These are phyloP conservation scores for Protea cynaroides DNA, from an alignment of 164 flowering plant genomes.

Conservation along the genomic window DNA sequence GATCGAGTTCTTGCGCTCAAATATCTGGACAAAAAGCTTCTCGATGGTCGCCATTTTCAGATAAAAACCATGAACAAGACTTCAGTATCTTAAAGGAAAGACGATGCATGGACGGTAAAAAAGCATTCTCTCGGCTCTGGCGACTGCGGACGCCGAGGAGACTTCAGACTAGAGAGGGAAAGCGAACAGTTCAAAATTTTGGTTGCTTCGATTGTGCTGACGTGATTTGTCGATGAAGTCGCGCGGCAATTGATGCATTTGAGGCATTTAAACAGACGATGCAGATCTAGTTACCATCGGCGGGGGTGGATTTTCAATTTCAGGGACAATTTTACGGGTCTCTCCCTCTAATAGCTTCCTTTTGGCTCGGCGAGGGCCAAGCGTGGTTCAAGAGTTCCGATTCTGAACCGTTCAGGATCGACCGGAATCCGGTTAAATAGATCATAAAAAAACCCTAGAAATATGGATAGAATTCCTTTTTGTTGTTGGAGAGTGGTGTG, in stretches of 20 bases:
- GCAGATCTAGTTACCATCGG: background rate
- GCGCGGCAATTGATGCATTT: background rate
- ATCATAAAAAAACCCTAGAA: too few species aligned
- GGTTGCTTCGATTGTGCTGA: background rate
- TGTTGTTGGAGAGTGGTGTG: too few species aligned
- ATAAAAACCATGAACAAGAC: background rate
- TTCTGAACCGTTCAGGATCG: too few species aligned
- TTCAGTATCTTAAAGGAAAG: constrained; percentile 7
- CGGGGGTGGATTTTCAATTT: background rate
- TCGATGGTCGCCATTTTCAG: constrained; percentile 53
- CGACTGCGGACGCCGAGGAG: background rate
- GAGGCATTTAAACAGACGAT: background rate
- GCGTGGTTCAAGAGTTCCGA: too few species aligned
- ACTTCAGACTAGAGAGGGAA: background rate
- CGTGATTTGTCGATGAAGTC: background rate
- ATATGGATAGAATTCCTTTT: too few species aligned
- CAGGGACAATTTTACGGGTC: too few species aligned
- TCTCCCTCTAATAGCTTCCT: too few species aligned
- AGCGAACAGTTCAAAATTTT: background rate
- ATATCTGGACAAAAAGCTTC: constrained; percentile 65
- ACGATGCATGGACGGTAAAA: background rate
- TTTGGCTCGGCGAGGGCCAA: too few species aligned
- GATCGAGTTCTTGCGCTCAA: constrained; percentile 56
- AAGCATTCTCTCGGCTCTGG: background rate
- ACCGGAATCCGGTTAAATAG: too few species aligned